These are phyloP conservation scores for Colletotrichum sp. DNA, from an alignment of 2,329 filamentous ascomycete genomes.

Conservation along the genomic window DNA sequence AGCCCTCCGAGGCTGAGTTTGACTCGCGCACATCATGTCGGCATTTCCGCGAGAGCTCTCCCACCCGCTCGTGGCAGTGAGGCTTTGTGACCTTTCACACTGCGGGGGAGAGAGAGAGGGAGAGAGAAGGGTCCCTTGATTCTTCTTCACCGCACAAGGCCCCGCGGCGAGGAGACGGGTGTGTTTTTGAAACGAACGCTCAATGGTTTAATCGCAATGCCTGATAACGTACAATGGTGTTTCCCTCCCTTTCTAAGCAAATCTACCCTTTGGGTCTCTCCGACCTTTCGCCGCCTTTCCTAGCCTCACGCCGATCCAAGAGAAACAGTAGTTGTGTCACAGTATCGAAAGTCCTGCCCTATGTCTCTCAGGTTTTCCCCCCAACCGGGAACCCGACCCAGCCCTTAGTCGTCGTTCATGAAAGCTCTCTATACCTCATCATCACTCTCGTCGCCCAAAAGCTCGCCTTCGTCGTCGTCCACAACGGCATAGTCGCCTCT, in stretches of 20 bases:
- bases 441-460: conserved; percentile 91
- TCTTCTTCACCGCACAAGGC: not conserved
- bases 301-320: not conserved
- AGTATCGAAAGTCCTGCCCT: not conserved
- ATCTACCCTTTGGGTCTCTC: not conserved
- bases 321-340: conserved; percentile 3
- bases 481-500: conserved; percentile 88
- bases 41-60: not conserved
- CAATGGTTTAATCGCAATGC: not conserved
- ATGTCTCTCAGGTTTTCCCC: not conserved
- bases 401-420: not conserved
- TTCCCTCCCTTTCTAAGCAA: not conserved
- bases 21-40: not conserved
- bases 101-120: not conserved
- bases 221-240: not conserved
- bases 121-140: not conserved
- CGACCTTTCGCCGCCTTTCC: not conserved
- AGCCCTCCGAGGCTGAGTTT: not conserved
- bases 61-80: not conserved
- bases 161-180: not conserved
- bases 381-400: not conserved
- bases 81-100: not conserved
- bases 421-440: conserved; percentile 67
- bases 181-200: not conserved
- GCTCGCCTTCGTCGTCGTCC: conserved; percentile 91